A percentile compares a stretch with the other conserved stretches of the same genome.
Evolutionary conservation across 2,329 filamentous ascomycete species (phyloP).

Genomic region (Colletotrichum sidae): DNA sequence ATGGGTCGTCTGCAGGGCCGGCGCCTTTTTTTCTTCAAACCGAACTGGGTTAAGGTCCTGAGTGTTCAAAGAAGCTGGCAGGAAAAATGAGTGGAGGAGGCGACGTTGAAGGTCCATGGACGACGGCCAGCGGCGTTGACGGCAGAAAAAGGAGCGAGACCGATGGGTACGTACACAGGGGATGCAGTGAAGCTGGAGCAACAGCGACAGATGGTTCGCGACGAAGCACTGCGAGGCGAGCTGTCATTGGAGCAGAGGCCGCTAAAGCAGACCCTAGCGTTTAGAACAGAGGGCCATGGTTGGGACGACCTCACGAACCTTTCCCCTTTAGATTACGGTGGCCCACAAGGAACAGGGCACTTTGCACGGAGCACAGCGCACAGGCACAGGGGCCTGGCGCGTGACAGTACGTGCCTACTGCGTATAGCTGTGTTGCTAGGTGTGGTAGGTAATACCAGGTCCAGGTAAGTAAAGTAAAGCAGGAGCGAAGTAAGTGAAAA

Average conservation of each 20-base stretch:
- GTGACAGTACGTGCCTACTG: too few species aligned
- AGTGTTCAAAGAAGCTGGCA: neutral
- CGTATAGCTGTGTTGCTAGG: too few species aligned
- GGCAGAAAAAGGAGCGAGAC: constrained; percentile 20
- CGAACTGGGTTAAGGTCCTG: neutral
- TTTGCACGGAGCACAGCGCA: too few species aligned
- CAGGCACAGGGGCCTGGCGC: too few species aligned
- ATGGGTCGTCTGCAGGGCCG: constrained; percentile 4
- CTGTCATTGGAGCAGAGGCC: constrained; percentile 32
- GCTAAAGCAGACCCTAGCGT: constrained; percentile 12
- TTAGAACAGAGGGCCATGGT: neutral
- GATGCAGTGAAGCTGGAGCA: too few species aligned
- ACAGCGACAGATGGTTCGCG: constrained; percentile 1
- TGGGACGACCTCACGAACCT: constrained; percentile 5
- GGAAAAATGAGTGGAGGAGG: constrained; percentile 5
- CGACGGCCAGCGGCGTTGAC: neutral
- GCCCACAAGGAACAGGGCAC: neutral
- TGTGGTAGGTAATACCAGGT: too few species aligned
- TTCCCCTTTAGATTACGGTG: constrained; percentile 23
- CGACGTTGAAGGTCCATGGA: too few species aligned
- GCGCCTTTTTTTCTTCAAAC: neutral
- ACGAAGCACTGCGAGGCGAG: neutral
- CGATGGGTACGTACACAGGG: neutral
- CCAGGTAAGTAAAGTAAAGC: neutral
- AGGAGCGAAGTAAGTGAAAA: constrained; percentile 22